Percentiles rank a stretch among this genome's conserved stretches.
phyloP scores from a whole-genome alignment of 805 yeast species.

The Saccharomycopsis babjevae region DNA sequence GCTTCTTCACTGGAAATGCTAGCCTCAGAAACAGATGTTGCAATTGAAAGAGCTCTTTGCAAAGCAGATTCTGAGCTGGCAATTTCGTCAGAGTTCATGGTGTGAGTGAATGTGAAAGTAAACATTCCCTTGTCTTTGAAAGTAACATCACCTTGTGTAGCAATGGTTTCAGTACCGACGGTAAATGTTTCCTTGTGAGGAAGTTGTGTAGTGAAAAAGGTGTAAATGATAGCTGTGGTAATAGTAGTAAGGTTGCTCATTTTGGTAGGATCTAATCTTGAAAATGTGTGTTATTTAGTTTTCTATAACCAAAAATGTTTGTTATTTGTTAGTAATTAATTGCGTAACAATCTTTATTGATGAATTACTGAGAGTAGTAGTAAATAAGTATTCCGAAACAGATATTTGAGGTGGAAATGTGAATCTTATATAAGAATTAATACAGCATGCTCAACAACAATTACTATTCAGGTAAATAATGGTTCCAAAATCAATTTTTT shows the following conservation, averaged over 20 bases:
- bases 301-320: too few relatives aligned
- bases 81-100: slow-evolving; percentile 11
- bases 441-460: neutral
- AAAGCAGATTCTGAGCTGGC: slow-evolving; percentile 12
- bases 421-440: neutral
- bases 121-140: slow-evolving; percentile 14
- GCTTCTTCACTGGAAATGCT: slow-evolving; percentile 10
- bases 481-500: neutral
- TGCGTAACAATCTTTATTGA: neutral
- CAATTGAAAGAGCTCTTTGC: slow-evolving; percentile 13
- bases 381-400: neutral
- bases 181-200: slow-evolving; percentile 10
- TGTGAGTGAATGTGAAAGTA: slow-evolving; percentile 15
- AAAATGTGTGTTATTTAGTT: neutral
- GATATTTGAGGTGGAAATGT: neutral
- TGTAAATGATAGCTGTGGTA: slow-evolving; percentile 18
- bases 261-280: neutral
- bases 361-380: neutral
- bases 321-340: too few relatives aligned
- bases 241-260: slow-evolving; percentile 11
- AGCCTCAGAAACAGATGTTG: slow-evolving; percentile 13
- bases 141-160: slow-evolving; percentile 14
- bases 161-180: slow-evolving; percentile 10
- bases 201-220: slow-evolving; percentile 14
- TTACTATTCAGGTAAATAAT: neutral